phyloP scores from a whole-genome alignment of 768 basidiomycete genomes.

The Calocera viscosa region DNA sequence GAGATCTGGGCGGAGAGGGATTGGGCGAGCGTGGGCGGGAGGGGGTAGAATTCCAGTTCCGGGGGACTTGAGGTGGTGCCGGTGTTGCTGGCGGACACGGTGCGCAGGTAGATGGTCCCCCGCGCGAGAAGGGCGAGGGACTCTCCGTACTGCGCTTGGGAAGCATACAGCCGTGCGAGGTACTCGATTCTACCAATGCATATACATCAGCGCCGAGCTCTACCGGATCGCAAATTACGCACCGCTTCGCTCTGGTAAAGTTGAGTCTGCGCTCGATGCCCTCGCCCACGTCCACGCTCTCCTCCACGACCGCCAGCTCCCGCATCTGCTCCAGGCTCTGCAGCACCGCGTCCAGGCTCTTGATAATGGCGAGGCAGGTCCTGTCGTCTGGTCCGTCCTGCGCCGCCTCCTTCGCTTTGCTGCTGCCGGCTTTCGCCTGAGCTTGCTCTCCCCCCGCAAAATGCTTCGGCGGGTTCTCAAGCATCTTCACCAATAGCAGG shows the following conservation, averaged over 20 bases:
- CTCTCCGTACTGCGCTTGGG: constrained; percentile 58
- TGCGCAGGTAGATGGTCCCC: constrained; percentile 55
- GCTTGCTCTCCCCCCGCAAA: constrained; percentile 16
- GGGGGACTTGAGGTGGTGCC: constrained; percentile 22
- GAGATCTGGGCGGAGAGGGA: constrained; percentile 42
- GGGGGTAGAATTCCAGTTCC: constrained; percentile 42
- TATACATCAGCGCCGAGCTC: background rate
- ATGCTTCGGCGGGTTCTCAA: constrained; percentile 37
- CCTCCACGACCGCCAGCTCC: constrained; percentile 71
- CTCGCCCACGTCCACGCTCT: constrained; percentile 67
- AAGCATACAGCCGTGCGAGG: constrained; percentile 62
- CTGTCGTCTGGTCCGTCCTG: constrained; percentile 47
- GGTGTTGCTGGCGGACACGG: constrained; percentile 34
- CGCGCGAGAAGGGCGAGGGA: constrained; percentile 59
- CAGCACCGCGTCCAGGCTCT: constrained; percentile 66
- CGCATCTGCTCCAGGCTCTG: constrained; percentile 80
- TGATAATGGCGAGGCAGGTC: constrained; percentile 77
- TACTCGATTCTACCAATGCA: constrained; percentile 49
- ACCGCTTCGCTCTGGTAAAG: constrained; percentile 66
- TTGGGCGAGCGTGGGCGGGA: constrained; percentile 34
- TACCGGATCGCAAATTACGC: constrained; percentile 15
- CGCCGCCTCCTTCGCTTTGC: constrained; percentile 13
- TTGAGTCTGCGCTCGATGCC: constrained; percentile 65
- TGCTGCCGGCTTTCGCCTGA: constrained; percentile 10
- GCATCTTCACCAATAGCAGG: constrained; percentile 58